Conservation (phyloP, 2,329 filamentous ascomycete species). For the Cytospora piceae region DNA sequence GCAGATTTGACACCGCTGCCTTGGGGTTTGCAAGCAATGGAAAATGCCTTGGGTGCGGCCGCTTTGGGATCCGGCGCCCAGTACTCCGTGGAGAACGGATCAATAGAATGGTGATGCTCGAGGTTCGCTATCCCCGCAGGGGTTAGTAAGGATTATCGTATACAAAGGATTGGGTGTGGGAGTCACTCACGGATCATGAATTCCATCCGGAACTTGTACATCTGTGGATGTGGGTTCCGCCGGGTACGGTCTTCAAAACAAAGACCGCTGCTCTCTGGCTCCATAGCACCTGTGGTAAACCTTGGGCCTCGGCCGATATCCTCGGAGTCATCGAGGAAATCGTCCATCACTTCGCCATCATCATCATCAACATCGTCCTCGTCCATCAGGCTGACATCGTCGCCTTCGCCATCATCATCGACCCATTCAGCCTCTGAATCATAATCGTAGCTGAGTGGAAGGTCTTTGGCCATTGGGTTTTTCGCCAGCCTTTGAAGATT, state of each 20-base stretch:
- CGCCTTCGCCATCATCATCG: constrained; percentile 71
- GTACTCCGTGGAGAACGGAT: constrained; percentile 83
- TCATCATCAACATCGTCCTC: constrained; percentile 71
- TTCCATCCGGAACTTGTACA: constrained; percentile 71
- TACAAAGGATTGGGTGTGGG: constrained; percentile 23
- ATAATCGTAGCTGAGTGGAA: constrained; percentile 78
- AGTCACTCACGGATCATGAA: constrained; percentile 67
- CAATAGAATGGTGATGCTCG: constrained; percentile 62
- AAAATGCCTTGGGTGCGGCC: constrained; percentile 33
- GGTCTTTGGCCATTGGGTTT: constrained; percentile 54
- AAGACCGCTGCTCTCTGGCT: constrained; percentile 78
- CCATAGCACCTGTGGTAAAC: constrained; percentile 69
- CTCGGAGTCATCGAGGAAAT: constrained; percentile 86
- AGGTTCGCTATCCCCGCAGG: constrained; percentile 45
- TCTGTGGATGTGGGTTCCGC: constrained; percentile 51
- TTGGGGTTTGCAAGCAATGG: constrained; percentile 36
- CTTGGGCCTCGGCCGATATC: constrained; percentile 61
- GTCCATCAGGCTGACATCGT: constrained; percentile 61
- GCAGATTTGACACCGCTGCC: constrained; percentile 38
- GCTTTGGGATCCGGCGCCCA: constrained; percentile 60
- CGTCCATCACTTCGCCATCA: constrained; percentile 85
- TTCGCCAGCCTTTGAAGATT: constrained; percentile 57
- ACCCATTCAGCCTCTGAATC: constrained; percentile 87
- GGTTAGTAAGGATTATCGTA: constrained; percentile 27
- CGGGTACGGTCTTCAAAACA: constrained; percentile 73